These are phyloP conservation scores for Podila minutissima DNA, from an alignment of 192 early-diverging fungal species.

Conservation along the genomic window DNA sequence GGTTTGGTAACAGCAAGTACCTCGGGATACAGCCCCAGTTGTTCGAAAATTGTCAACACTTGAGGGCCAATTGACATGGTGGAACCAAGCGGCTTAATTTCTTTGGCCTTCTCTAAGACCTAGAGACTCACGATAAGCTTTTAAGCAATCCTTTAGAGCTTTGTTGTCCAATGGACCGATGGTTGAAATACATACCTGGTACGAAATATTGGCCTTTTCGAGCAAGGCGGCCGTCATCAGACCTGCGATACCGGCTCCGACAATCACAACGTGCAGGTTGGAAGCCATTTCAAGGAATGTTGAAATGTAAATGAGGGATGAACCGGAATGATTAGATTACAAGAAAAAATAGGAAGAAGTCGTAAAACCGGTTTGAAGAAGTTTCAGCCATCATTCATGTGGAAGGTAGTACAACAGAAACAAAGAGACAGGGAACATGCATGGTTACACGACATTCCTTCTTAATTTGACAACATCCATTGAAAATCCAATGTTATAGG, in stretches of 20 bases:
- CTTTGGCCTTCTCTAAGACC: constrained; percentile 11
- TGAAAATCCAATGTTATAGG: too few species aligned
- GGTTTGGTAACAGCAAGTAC: constrained; percentile 9
- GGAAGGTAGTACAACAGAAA: too few species aligned
- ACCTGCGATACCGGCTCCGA: constrained; percentile 15
- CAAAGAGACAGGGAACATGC: too few species aligned
- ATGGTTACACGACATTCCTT: too few species aligned
- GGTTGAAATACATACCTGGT: constrained; percentile 1
- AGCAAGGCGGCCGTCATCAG: constrained; percentile 16
- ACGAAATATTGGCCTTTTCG: constrained; percentile 7
- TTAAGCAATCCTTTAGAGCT: too few species aligned
- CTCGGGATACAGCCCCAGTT: constrained; percentile 21
- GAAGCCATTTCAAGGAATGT: constrained; percentile 1
- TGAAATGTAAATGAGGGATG: not conserved
- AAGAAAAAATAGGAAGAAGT: too few species aligned
- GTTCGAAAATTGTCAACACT: constrained; percentile 18
- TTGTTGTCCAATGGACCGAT: too few species aligned
- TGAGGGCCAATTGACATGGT: constrained; percentile 8
- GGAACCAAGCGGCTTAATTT: constrained; percentile 19
- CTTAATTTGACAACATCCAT: too few species aligned
- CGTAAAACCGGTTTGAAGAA: too few species aligned
- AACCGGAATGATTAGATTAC: too few species aligned
- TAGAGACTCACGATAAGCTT: too few species aligned
- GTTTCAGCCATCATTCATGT: too few species aligned
- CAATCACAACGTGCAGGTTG: constrained; percentile 12